These are phyloP conservation scores for Yarrowia porcina DNA, from an alignment of 805 yeast genomes.

Conservation along the genomic window DNA sequence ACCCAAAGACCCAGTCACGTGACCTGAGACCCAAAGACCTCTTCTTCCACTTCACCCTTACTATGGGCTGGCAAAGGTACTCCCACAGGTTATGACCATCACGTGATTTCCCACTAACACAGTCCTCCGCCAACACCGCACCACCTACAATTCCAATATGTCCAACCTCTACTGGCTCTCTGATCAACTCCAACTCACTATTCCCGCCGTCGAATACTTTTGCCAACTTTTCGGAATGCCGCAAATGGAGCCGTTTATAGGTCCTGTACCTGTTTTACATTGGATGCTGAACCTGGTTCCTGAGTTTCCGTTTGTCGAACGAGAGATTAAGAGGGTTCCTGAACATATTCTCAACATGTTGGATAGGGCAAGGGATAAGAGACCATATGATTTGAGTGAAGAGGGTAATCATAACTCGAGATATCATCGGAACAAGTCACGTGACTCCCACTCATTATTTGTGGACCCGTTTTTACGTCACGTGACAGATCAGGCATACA, in stretches of 20 bases:
- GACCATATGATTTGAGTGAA: not conserved
- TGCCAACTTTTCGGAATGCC: constrained; percentile 9
- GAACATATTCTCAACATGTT: constrained; percentile 1
- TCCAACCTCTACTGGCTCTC: not conserved
- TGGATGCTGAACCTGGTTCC: constrained; percentile 9
- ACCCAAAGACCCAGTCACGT: too few relatives aligned
- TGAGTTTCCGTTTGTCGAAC: not conserved
- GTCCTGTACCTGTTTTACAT: not conserved
- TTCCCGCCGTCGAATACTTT: not conserved
- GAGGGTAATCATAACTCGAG: not conserved
- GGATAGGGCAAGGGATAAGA: not conserved
- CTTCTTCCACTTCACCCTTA: not conserved
- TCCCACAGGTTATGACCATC: too few relatives aligned
- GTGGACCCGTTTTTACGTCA: not conserved
- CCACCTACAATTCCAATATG: not conserved
- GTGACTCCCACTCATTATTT: not conserved
- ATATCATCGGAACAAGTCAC: not conserved
- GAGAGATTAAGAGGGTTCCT: not conserved
- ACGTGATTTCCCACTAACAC: too few relatives aligned
- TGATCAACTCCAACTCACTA: not conserved
- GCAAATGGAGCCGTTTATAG: constrained; percentile 9
- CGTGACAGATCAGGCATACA: not conserved
- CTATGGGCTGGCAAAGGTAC: too few relatives aligned
- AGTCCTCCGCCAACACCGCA: not conserved
- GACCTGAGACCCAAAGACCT: too few relatives aligned